phyloP scores from a whole-genome alignment of 305 asterid genomes.

The Fraxinus dipetala region DNA sequence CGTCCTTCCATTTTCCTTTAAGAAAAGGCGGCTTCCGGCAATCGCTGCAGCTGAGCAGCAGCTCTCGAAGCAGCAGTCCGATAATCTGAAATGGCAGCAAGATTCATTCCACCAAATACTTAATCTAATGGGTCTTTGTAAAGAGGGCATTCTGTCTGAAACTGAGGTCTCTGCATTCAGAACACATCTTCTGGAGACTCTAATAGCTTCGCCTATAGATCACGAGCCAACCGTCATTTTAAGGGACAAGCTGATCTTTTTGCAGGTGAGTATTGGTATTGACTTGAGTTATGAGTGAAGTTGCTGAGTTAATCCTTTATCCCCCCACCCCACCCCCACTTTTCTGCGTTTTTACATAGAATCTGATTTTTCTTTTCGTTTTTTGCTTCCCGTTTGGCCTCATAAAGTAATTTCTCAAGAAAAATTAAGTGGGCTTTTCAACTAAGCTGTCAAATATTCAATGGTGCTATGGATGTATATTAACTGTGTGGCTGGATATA shows the following conservation, averaged over 20 bases:
- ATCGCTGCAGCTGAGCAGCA: constrained; percentile 90
- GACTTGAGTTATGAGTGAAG: not conserved
- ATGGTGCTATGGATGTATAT: not conserved
- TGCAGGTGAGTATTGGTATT: constrained; percentile 56
- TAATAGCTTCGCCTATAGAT: constrained; percentile 62
- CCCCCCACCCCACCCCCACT: not conserved
- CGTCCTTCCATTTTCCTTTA: constrained; percentile 83
- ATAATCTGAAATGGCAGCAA: constrained; percentile 93
- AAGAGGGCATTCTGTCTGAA: constrained; percentile 73
- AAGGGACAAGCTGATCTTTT: constrained; percentile 82
- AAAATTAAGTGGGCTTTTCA: not conserved
- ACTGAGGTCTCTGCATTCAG: constrained; percentile 74
- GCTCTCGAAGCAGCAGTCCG: constrained; percentile 80
- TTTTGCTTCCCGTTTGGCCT: not conserved
- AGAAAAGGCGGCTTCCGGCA: constrained; percentile 74
- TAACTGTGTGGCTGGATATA: not conserved
- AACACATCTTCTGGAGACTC: constrained; percentile 64
- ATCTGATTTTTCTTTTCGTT: not conserved
- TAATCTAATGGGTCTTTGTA: constrained; percentile 72
- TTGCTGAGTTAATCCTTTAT: not conserved
- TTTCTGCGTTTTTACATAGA: not conserved
- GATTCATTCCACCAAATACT: constrained; percentile 88
- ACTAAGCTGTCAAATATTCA: not conserved
- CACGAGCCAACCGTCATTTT: constrained; percentile 63
- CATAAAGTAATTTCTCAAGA: not conserved